These are phyloP conservation scores for Chaetomium globosum DNA, from an alignment of 2,329 filamentous ascomycete species.

Conservation along the genomic window DNA sequence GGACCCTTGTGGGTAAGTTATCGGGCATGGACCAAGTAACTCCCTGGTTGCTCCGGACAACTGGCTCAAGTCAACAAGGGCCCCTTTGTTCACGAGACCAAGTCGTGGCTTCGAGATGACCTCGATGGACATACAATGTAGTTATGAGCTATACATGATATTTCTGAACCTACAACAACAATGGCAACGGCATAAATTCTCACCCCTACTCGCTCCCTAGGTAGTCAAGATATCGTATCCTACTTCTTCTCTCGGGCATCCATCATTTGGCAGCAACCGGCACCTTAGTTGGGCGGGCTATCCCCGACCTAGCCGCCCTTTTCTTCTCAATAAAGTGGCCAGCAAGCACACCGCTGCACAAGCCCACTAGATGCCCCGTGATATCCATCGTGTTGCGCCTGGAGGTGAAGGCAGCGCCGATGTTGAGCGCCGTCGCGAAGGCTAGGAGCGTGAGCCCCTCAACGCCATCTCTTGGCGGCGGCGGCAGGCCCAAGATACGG, in stretches of 20 bases:
- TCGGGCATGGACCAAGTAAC: too few relatives aligned
- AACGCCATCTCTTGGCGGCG: constrained; percentile 55
- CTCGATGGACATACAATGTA: too few relatives aligned
- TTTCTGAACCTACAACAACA: background rate
- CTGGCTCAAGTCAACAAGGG: constrained; percentile 4
- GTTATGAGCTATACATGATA: background rate
- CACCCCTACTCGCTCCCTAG: too few relatives aligned
- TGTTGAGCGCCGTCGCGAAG: constrained; percentile 54
- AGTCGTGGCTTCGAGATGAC: background rate
- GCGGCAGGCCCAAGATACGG: constrained; percentile 59
- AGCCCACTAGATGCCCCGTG: constrained; percentile 56
- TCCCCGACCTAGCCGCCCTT: constrained; percentile 33
- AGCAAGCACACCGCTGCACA: constrained; percentile 51
- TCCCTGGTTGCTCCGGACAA: constrained; percentile 4
- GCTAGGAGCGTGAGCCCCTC: constrained; percentile 58
- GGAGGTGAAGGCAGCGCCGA: constrained; percentile 51
- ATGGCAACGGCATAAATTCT: background rate
- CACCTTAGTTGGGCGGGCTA: background rate
- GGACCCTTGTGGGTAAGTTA: background rate
- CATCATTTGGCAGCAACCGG: background rate
- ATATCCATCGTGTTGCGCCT: constrained; percentile 52
- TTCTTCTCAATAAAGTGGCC: constrained; percentile 43
- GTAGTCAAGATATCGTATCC: too few relatives aligned
- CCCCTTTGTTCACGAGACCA: background rate
- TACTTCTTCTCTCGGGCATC: background rate